Base-by-base conservation (phyloP, 2,329 filamentous ascomycete genomes). In the Trichoderma sp. region DNA sequence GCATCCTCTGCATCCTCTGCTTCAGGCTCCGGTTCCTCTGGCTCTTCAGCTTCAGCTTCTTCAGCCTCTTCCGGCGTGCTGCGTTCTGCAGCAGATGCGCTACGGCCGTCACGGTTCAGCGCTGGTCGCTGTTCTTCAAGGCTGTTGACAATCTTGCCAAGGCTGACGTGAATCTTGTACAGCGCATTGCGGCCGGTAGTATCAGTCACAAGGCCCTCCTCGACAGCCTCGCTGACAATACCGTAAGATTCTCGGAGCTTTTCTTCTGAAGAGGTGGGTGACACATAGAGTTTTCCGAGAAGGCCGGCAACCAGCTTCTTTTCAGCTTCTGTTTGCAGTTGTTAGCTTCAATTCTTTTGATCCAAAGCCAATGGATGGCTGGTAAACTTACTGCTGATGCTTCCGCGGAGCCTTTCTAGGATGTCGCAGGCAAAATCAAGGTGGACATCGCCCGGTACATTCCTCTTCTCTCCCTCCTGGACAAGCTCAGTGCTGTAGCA, bases 271-370 rank as follows among this genome's bases (percentile, higher is more conserved):
- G 89, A 89, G 1, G 90, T 83, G 0, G 92, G 86, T 1, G 90
- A 89, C 59, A 98, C 85, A 76, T 94, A 89, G 2, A 97, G 83
- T 79, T 97, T 98, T 72, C 89, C 89, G 1, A 98, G 85, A 59
- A 97, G 87, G 0, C 89, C 86, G 32, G 92, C 89, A 11, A 96
- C 82, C 1, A 90, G 86, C 78, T 96, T 97, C 81, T 92, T 93
- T 79, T 97, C 94, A 72, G 97, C 94, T 77, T 92, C 91, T 90
- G 76, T 77, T 43, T 61, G 70, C 39, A 7, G 1, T 24, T 70
- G 76, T 81, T 77, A 82, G 76, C 61, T 14, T 16, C 13, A 8
- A 55, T 30, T 26, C 6, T 60, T 13, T 7, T 13, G 11, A 18
- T 7, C 10, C 49, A 34, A 11, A n/a, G 13, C 14, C 5, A 30